Percentiles rank a stretch among this genome's conserved stretches.
phyloP scores from a whole-genome alignment of 306 rosid species.

The Urtica urens region DNA sequence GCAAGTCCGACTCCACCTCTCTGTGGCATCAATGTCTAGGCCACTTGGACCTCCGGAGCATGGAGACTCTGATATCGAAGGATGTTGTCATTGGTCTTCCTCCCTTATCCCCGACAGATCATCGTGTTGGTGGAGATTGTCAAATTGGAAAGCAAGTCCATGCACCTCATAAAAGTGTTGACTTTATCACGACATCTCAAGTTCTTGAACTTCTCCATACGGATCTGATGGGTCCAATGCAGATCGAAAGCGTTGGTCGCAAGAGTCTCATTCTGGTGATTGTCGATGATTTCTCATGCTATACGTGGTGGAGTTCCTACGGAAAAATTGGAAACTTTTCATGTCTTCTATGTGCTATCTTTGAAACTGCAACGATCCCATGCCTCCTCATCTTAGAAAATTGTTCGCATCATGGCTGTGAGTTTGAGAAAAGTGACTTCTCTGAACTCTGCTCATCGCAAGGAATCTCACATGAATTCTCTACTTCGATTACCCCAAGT shows the following conservation, averaged over 20 bases:
- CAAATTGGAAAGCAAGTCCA: too few species aligned
- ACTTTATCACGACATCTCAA: too few species aligned
- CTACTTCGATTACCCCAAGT: neutral
- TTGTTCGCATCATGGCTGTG: neutral
- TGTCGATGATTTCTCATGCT: neutral
- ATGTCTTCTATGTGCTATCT: neutral
- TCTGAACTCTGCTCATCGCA: neutral
- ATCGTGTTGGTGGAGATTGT: too few species aligned
- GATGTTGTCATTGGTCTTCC: too few species aligned
- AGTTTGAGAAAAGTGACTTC: neutral
- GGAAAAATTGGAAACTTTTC: neutral
- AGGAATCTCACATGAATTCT: too few species aligned
- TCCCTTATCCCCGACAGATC: too few species aligned
- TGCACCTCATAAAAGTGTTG: too few species aligned
- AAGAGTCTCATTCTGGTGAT: neutral
- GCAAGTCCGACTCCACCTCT: too few species aligned
- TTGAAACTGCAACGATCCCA: neutral
- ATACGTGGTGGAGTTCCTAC: neutral
- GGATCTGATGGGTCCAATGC: neutral
- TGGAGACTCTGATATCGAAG: too few species aligned
- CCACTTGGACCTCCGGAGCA: too few species aligned
- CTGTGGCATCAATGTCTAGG: too few species aligned
- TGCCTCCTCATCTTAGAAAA: neutral
- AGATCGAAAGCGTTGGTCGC: neutral
- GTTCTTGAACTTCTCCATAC: too few species aligned